Evolutionary conservation across 805 yeast species (phyloP).

Genomic region (Nakazawaea siamensis): DNA sequence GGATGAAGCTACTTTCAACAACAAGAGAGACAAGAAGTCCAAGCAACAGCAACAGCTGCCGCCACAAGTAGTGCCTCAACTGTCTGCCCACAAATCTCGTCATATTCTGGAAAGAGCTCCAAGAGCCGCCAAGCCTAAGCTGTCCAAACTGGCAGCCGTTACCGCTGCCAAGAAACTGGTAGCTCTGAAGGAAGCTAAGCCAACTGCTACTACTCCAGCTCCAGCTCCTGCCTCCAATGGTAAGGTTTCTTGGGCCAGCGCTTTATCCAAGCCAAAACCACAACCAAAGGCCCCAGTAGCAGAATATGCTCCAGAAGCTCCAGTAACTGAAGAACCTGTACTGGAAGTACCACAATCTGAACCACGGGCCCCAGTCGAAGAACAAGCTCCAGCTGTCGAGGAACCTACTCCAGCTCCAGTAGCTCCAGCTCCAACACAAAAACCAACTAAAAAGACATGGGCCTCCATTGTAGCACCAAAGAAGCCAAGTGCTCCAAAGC

Average conservation of each 20-base stretch:
- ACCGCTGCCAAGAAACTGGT: constrained; percentile 5
- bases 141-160: constrained; percentile 5
- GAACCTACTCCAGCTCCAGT: background rate
- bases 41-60: constrained; percentile 2
- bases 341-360: constrained; percentile 6
- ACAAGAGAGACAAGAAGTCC: constrained; percentile 30
- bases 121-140: constrained; percentile 2
- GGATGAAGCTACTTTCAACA: constrained; percentile 70
- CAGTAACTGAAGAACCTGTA: too few relatives aligned
- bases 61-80: constrained; percentile 2
- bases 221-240: constrained; percentile 10
- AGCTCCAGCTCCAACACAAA: constrained; percentile 5
- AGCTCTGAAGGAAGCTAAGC: constrained; percentile 1
- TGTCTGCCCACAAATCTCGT: background rate
- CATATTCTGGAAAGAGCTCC: background rate
- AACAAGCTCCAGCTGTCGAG: too few relatives aligned
- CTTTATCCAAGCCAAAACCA: constrained; percentile 15
- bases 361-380: constrained; percentile 7
- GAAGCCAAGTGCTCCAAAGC: constrained; percentile 6
- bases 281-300: constrained; percentile 5
- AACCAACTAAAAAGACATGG: constrained; percentile 8
- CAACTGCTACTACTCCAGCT: constrained; percentile 8
- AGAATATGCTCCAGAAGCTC: constrained; percentile 6
- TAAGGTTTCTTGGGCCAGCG: constrained; percentile 26
- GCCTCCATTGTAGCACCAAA: constrained; percentile 11